These are phyloP conservation scores for Moesziomyces sp. DNA, from an alignment of 1,284 basidiomycete species.

Conservation along the genomic window DNA sequence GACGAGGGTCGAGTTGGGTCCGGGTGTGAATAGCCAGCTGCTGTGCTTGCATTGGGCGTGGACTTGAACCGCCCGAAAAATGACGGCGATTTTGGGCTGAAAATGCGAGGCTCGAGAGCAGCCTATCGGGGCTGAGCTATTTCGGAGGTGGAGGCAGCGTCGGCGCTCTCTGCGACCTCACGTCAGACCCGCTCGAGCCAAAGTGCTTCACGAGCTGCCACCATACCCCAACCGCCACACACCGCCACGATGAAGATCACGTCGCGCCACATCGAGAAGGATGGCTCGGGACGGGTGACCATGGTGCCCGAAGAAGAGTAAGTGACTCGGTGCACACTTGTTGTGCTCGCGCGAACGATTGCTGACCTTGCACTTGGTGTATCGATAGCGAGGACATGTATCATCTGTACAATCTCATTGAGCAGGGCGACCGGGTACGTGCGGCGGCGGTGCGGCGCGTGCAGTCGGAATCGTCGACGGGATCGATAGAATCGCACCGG, in stretches of 20 bases:
- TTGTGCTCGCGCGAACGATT: background rate
- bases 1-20: too few relatives aligned
- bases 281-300: slow-evolving; percentile 63
- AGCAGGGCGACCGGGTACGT: slow-evolving; percentile 81
- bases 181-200: too few relatives aligned
- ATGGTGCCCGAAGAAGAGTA: slow-evolving; percentile 65
- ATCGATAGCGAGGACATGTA: slow-evolving; percentile 87
- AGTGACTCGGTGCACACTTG: slow-evolving; percentile 15
- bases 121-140: too few relatives aligned
- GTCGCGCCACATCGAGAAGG: slow-evolving; percentile 62
- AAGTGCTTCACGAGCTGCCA: background rate
- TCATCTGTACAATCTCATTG: slow-evolving; percentile 97
- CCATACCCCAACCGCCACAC: background rate
- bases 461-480: slow-evolving; percentile 82
- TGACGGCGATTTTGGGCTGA: too few relatives aligned
- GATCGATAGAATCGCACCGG: slow-evolving; percentile 90
- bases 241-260: slow-evolving; percentile 60
- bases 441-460: slow-evolving; percentile 85
- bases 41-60: too few relatives aligned
- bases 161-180: too few relatives aligned
- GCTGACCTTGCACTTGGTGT: background rate
- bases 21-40: too few relatives aligned
- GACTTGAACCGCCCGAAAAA: too few relatives aligned
- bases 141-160: too few relatives aligned
- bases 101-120: too few relatives aligned